Percentiles rank a stretch among this genome's conserved stretches.
Conservation (phyloP, 345 rosid species). For the Salix koriyanagi region DNA sequence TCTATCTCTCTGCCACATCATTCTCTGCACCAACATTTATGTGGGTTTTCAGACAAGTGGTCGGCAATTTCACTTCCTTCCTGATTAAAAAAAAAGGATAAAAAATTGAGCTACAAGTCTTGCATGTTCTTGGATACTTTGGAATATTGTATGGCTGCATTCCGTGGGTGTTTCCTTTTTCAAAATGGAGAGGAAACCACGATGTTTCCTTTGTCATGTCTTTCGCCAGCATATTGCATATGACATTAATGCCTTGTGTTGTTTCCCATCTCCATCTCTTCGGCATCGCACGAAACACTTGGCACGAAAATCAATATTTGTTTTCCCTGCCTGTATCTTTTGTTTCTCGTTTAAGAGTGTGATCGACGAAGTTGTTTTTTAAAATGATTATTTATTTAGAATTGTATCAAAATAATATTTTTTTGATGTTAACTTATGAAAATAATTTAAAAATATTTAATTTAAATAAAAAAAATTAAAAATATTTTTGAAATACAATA, state of each 20-base stretch:
- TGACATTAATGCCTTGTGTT: background rate
- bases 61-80: slow-evolving; percentile 31
- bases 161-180: slow-evolving; percentile 4
- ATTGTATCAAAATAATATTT: too few species aligned
- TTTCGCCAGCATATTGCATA: slow-evolving; percentile 1
- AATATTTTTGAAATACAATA: fast-evolving
- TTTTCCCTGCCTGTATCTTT: background rate
- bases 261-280: background rate
- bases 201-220: slow-evolving; percentile 20
- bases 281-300: too few species aligned
- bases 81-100: background rate
- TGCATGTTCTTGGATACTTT: background rate
- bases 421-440: too few species aligned
- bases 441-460: too few species aligned
- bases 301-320: background rate
- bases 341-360: too few species aligned
- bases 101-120: background rate
- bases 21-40: slow-evolving; percentile 24
- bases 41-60: slow-evolving; percentile 28
- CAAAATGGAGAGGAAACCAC: background rate
- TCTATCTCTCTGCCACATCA: slow-evolving; percentile 22
- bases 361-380: too few species aligned
- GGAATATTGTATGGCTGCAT: background rate
- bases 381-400: too few species aligned
- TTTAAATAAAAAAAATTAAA: too few species aligned